A percentile compares a stretch with the other conserved stretches of the same genome.
These are phyloP conservation scores for Conringia planisiliqua DNA, from an alignment of 345 rosid species.

Conservation along the genomic window DNA sequence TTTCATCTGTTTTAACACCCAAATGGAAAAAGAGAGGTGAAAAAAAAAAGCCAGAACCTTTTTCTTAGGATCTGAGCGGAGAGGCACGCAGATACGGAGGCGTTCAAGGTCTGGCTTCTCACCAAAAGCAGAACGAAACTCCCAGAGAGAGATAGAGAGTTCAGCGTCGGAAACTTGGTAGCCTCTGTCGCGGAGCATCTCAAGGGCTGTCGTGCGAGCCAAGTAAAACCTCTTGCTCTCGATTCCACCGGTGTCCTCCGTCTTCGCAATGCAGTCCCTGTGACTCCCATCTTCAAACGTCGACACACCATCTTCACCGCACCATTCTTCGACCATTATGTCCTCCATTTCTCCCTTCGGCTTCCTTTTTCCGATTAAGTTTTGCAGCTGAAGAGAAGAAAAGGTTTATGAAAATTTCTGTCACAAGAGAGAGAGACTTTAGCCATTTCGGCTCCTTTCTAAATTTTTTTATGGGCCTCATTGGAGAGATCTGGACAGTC, in stretches of 20 bases:
- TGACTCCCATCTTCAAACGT: constrained; percentile 1
- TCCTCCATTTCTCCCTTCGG: constrained; percentile 1
- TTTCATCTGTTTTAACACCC: constrained; percentile 7
- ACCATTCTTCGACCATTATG: neutral
- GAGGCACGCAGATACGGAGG: constrained; percentile 32
- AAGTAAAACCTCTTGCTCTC: constrained; percentile 37
- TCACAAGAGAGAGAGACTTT: neutral
- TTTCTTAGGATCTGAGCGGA: constrained; percentile 15
- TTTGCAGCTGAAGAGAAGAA: neutral
- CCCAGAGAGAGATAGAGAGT: constrained; percentile 12
- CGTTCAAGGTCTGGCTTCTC: constrained; percentile 29
- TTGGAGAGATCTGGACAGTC: constrained; percentile 15
- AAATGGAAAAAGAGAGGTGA: neutral
- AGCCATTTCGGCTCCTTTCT: neutral
- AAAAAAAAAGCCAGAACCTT: constrained; percentile 18
- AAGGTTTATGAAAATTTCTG: constrained; percentile 2
- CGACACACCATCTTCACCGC: neutral
- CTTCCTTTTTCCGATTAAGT: neutral
- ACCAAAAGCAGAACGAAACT: constrained; percentile 31
- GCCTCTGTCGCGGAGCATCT: constrained; percentile 41
- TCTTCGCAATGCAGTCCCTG: constrained; percentile 25
- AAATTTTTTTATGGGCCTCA: neutral
- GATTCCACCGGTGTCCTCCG: constrained; percentile 20
- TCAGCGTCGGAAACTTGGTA: constrained; percentile 29
- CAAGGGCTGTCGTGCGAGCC: constrained; percentile 36